Evolutionary conservation across 2,329 filamentous ascomycete species (phyloP), one percentile per base, ranked within the genome.

Genomic region (Calonectria fujianensis): DNA sequence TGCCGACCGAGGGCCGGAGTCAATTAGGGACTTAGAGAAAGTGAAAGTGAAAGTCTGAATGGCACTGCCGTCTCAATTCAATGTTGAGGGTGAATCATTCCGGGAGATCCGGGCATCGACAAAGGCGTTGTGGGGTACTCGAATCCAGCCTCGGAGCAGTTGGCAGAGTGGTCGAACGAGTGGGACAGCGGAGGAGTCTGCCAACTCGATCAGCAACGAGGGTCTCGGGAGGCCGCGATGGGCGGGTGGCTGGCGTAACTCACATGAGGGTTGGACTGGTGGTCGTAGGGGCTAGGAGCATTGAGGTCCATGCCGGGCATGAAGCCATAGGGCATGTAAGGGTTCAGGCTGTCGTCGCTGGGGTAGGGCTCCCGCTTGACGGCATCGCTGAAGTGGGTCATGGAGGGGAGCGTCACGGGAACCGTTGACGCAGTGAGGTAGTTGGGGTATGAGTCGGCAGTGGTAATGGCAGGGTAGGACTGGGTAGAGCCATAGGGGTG

Each of bases 131-230:
- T 91, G 48, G 93, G 93, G 85, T 93, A 93, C 77, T 92, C 90
- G 82, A 90, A 92, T 73, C 90, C 89, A 75, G 89, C 86, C 79
- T 93, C 91, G 39, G 91, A 93, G 84, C 91, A 91, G 81, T 87
- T 89, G 75, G 90, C 87, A 68, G 93, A 94, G 83, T 92, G 90
- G 81, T 94, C 93, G 84, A 92, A 94, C 35, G 92, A 93, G 83
- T 94, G 93, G 81, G 93, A 94, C 80, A 95, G 91, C 82, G 94
- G 93, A 86, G 94, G 94, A 85, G 94, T 95, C 94, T 96, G 87
- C 80, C 79, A 84, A 81, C 85, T 83, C 74, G 84, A 87, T 90
- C 88, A 90, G 89, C 87, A 87, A 86, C 84, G 84, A 82, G 83
- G 80, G 81, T 85, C 84, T 84, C 84, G 84, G 80, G 84, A 82